A percentile compares a stretch with the other conserved stretches of the same genome.
Conservation (phyloP, 129 eudicot species). For the Flaveria brownii region DNA sequence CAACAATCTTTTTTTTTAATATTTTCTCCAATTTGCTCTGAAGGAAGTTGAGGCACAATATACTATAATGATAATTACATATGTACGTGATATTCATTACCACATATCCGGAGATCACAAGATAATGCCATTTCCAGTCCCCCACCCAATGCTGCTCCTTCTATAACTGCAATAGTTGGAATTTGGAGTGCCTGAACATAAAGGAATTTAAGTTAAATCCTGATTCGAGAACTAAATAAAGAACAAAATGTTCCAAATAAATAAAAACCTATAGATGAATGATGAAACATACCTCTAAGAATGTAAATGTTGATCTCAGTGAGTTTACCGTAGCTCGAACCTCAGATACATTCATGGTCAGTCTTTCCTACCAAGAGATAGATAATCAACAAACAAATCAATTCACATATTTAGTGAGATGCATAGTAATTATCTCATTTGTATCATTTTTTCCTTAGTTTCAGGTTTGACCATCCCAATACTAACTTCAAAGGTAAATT, state of each 20-base stretch:
- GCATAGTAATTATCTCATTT: background rate
- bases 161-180: slow-evolving; percentile 95
- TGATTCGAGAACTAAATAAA: slow-evolving; percentile 6
- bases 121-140: slow-evolving; percentile 97
- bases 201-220: background rate
- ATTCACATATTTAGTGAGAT: background rate
- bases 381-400: slow-evolving; percentile 9
- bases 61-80: background rate
- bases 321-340: slow-evolving; percentile 72
- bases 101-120: slow-evolving; percentile 97
- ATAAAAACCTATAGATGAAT: background rate
- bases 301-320: slow-evolving; percentile 74
- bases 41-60: slow-evolving; percentile 1
- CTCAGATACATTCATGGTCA: slow-evolving; percentile 68
- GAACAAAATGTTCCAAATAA: slow-evolving; percentile 18
- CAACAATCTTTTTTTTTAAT: background rate
- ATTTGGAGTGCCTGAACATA: slow-evolving; percentile 64
- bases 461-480: slow-evolving; percentile 19
- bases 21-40: slow-evolving; percentile 5
- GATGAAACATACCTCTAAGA: slow-evolving; percentile 68
- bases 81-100: slow-evolving; percentile 47
- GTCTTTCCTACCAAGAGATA: slow-evolving; percentile 66
- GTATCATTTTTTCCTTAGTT: background rate
- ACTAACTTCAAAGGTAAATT: slow-evolving; percentile 5
- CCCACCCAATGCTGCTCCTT: slow-evolving; percentile 99